Evolutionary conservation across 441 rosid species (phyloP).

Genomic region (Melianthus villosus): DNA sequence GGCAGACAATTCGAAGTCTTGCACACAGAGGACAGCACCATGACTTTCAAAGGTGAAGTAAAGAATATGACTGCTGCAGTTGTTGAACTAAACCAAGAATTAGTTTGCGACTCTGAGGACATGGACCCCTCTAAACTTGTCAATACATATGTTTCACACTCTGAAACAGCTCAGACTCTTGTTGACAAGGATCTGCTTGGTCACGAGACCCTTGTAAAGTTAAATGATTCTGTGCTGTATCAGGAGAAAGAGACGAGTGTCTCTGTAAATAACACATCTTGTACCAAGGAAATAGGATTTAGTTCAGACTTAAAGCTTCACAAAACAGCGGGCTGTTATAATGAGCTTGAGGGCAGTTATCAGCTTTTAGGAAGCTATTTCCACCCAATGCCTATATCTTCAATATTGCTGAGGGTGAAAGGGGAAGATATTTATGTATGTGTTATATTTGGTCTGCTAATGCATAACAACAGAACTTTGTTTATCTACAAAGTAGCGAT

Average conservation of each 20-base stretch:
- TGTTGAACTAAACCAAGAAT: constrained; percentile 12
- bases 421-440: constrained; percentile 48
- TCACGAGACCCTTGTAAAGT: constrained; percentile 13
- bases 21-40: constrained; percentile 9
- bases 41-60: constrained; percentile 9
- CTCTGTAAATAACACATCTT: constrained; percentile 11
- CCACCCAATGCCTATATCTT: constrained; percentile 46
- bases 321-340: constrained; percentile 20
- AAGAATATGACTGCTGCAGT: constrained; percentile 9
- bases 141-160: constrained; percentile 14
- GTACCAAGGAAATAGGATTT: constrained; percentile 16
- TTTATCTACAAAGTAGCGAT: constrained; percentile 46
- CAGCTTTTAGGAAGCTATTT: constrained; percentile 64
- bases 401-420: constrained; percentile 30
- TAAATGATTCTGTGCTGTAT: constrained; percentile 12
- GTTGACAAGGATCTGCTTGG: constrained; percentile 15
- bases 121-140: constrained; percentile 14
- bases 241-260: constrained; percentile 13
- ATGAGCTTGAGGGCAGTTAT: constrained; percentile 27
- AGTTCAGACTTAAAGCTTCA: constrained; percentile 20
- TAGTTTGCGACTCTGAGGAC: constrained; percentile 12
- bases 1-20: constrained; percentile 17
- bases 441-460: constrained; percentile 37
- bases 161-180: constrained; percentile 14
- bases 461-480: constrained; percentile 29